A percentile compares a stretch with the other conserved stretches of the same genome.
phyloP scores from a whole-genome alignment of 441 rosid species.

The Bruguiera hainesii region DNA sequence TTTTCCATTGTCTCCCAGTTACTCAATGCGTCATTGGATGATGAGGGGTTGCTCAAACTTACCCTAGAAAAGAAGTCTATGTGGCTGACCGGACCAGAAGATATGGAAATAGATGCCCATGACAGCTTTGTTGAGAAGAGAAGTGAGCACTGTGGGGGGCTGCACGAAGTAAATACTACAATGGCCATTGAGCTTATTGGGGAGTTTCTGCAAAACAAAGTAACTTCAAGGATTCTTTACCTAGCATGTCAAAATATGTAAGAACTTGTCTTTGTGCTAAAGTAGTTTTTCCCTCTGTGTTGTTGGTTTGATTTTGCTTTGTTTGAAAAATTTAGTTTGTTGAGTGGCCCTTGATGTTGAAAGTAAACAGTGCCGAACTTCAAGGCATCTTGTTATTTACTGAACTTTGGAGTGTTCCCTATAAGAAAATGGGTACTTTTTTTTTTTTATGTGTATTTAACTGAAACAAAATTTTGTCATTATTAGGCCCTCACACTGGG shows the following conservation, averaged over 20 bases:
- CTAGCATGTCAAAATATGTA: slow-evolving; percentile 82
- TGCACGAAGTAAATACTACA: slow-evolving; percentile 57
- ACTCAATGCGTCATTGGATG: slow-evolving; percentile 91
- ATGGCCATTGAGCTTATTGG: slow-evolving; percentile 82
- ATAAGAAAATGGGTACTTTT: background rate
- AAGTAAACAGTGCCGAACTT: slow-evolving; percentile 1
- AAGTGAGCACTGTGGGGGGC: slow-evolving; percentile 45
- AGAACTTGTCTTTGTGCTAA: slow-evolving; percentile 26
- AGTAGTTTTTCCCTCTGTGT: slow-evolving; percentile 10
- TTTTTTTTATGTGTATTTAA: background rate
- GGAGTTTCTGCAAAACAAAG: slow-evolving; percentile 69
- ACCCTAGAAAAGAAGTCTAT: slow-evolving; percentile 54
- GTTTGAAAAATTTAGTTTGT: slow-evolving; percentile 6
- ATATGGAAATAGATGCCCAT: slow-evolving; percentile 65
- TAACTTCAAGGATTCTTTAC: slow-evolving; percentile 72
- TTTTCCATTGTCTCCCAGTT: slow-evolving; percentile 77
- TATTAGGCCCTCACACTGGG: slow-evolving; percentile 81
- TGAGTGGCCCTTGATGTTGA: slow-evolving; percentile 3
- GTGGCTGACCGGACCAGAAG: slow-evolving; percentile 53
- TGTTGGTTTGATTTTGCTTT: slow-evolving; percentile 10
- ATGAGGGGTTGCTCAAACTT: slow-evolving; percentile 80
- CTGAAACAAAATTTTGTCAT: background rate
- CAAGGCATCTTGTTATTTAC: background rate
- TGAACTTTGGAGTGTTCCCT: slow-evolving; percentile 7
- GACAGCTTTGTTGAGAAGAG: slow-evolving; percentile 48